These are phyloP conservation scores for Verbascum thapsus DNA, from an alignment of 257 asterid genomes.

Conservation along the genomic window DNA sequence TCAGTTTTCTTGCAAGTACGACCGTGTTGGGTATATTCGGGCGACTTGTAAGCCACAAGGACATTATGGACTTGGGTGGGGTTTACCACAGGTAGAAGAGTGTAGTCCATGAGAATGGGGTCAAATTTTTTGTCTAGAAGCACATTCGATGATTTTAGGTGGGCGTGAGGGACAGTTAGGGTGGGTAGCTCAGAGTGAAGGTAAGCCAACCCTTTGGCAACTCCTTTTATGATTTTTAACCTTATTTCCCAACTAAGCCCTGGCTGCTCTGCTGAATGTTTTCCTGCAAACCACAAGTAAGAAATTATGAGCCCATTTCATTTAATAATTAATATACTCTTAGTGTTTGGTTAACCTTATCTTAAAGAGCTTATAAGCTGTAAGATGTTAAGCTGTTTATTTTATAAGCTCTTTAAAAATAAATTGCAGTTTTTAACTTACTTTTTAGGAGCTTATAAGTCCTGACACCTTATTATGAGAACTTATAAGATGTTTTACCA, in stretches of 20 bases:
- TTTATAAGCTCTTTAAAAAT: neutral
- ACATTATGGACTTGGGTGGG: slow-evolving; percentile 55
- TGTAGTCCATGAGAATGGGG: slow-evolving; percentile 78
- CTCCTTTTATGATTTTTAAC: slow-evolving; percentile 79
- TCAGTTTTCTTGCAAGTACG: slow-evolving; percentile 65
- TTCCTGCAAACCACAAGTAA: slow-evolving; percentile 43
- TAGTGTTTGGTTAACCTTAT: too few relatives aligned
- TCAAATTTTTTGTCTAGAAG: slow-evolving; percentile 54
- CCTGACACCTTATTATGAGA: too few relatives aligned
- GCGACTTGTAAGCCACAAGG: slow-evolving; percentile 76
- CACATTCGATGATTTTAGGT: slow-evolving; percentile 81
- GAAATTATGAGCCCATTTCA: neutral
- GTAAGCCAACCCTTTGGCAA: slow-evolving; percentile 61
- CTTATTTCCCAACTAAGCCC: slow-evolving; percentile 71
- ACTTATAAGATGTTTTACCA: too few relatives aligned
- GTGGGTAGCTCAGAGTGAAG: slow-evolving; percentile 72
- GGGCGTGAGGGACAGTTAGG: slow-evolving; percentile 68
- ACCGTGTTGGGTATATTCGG: slow-evolving; percentile 56
- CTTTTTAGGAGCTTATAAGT: neutral
- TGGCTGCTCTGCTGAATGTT: slow-evolving; percentile 43
- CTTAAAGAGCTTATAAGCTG: too few relatives aligned
- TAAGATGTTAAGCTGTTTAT: neutral
- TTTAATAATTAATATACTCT: too few relatives aligned
- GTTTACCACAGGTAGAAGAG: slow-evolving; percentile 77
- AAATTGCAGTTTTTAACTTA: neutral